Base-by-base conservation (phyloP, 108 stramenopile genomes). In the Nitzschia sp. region DNA sequence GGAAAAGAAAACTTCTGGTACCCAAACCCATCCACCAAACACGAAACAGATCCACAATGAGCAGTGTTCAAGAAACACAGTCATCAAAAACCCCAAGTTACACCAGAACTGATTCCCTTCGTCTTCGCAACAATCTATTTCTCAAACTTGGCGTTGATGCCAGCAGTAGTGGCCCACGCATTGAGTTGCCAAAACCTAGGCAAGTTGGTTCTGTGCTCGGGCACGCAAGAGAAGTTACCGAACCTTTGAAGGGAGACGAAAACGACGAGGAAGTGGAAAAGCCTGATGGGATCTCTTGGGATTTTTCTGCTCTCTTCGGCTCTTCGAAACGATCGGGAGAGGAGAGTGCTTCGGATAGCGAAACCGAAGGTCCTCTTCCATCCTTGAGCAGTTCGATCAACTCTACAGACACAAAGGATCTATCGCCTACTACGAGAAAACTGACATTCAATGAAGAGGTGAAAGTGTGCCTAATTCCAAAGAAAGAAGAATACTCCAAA, bases 401-500 rank as follows among this genome's bases (percentile, higher is more conserved):
- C 51, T 41, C 17, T 38, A 8, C 12, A 14, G 41, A 51, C 44
- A 42, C 41, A 10, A 26, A 39, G 29, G 46, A 8, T 7, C 59
- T 57, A 11, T 12, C 29, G 26, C 6, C 48, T 19, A 9, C 58
- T 25, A n/a, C 10, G 42, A 14, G 57, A 59, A 58, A 56, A 41
- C 54, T 70, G 10, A 51, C 37, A 0, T 70, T 70, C 57, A 60
- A 70, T 24, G 69, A 70, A 29, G 24, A 54, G 41, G 69, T 70
- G 10, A 40, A 48, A 19, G 69, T 70, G 2, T 70, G 69, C 41
- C 24, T 51, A 14, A 70, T 70, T 22, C 69, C 69, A 19, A 70
- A 60, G 43, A 48, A 60, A 17, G 57, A 70, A 41, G 69, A 58
- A n/a, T 70, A 70, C 46, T 70, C 69, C 10, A 70, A 60, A 14